Evolutionary conservation across 1,284 basidiomycete species (phyloP).

Genomic region (Xerocomus tenax): DNA sequence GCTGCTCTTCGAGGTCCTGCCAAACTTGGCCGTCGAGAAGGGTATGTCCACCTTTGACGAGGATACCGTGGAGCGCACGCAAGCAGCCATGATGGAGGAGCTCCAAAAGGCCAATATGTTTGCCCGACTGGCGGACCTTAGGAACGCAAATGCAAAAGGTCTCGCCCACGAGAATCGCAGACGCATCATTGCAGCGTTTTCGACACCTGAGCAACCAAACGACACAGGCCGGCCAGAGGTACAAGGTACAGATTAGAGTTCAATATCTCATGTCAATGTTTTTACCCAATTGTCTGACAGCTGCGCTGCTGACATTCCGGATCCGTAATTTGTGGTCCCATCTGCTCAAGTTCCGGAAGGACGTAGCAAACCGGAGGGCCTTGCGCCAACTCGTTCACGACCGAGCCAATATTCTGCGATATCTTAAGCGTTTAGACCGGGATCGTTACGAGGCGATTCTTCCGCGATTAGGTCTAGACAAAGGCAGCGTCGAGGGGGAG

Average conservation of each 20-base stretch:
- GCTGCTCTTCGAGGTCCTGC: conserved; percentile 54
- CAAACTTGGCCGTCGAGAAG: conserved; percentile 37
- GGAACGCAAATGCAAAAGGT: conserved; percentile 78
- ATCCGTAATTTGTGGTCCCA: conserved; percentile 81
- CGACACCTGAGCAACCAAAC: conserved; percentile 53
- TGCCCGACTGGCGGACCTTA: conserved; percentile 69
- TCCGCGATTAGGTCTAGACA: conserved; percentile 68
- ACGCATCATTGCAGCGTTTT: conserved; percentile 76
- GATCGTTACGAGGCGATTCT: conserved; percentile 71
- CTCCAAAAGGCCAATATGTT: conserved; percentile 55
- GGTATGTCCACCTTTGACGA: conserved; percentile 17
- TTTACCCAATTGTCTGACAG: conserved; percentile 37
- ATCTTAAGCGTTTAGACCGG: conserved; percentile 61
- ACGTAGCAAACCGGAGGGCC: conserved; percentile 69
- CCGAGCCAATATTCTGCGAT: conserved; percentile 76
- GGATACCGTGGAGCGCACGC: conserved; percentile 16
- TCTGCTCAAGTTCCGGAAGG: conserved; percentile 60
- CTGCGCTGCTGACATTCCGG: conserved; percentile 77
- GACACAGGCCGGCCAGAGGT: conserved; percentile 82
- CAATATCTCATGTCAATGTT: not conserved
- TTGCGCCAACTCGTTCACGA: conserved; percentile 74
- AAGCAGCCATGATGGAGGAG: conserved; percentile 36
- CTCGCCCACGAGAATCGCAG: conserved; percentile 81
- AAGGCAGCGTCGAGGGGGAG: conserved; percentile 82
- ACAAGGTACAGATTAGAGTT: conserved; percentile 55